These are phyloP conservation scores for Xylaria sp. DNA, from an alignment of 2,329 filamentous ascomycete species.

Conservation along the genomic window DNA sequence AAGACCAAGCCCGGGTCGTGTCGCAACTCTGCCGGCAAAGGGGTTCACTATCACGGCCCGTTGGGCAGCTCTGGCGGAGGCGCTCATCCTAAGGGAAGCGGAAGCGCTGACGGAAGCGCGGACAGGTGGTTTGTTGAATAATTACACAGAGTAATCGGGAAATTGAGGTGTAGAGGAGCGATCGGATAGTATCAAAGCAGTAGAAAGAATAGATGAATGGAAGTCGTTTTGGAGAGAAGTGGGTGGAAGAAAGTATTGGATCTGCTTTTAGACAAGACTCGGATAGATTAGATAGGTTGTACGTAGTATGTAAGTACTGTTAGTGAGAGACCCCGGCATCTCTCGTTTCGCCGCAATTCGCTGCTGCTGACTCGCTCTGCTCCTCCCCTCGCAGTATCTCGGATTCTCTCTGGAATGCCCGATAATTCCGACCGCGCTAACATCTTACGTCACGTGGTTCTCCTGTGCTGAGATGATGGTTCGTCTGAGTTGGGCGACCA, in stretches of 20 bases:
- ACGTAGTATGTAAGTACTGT: background rate
- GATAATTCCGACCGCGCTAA: slow-evolving; percentile 24
- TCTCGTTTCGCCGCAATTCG: slow-evolving; percentile 13
- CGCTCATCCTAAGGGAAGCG: slow-evolving; percentile 59
- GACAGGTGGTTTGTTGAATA: slow-evolving; percentile 12
- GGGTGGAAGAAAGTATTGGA: slow-evolving; percentile 30
- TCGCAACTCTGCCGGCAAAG: slow-evolving; percentile 61
- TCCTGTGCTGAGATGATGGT: background rate
- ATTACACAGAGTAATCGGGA: background rate
- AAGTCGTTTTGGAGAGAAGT: slow-evolving; percentile 12
- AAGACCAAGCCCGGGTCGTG: slow-evolving; percentile 59
- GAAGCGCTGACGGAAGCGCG: slow-evolving; percentile 7
- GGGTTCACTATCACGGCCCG: slow-evolving; percentile 65
- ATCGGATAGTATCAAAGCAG: slow-evolving; percentile 12
- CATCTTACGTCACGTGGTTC: slow-evolving; percentile 17
- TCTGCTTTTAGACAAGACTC: slow-evolving; percentile 21
- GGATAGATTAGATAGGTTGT: slow-evolving; percentile 4
- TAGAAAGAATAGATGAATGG: slow-evolving; percentile 11
- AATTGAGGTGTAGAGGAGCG: slow-evolving; percentile 3
- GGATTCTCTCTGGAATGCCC: slow-evolving; percentile 6
- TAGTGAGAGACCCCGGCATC: slow-evolving; percentile 11
- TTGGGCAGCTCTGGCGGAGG: slow-evolving; percentile 66
- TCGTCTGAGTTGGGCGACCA: background rate
- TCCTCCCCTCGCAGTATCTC: background rate
- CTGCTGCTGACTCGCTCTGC: slow-evolving; percentile 4